Evolutionary conservation across 2,329 filamentous ascomycete genomes (phyloP), one percentile per base, ranked within the genome.

Genomic region (Beauveria scarabaeidicola): DNA sequence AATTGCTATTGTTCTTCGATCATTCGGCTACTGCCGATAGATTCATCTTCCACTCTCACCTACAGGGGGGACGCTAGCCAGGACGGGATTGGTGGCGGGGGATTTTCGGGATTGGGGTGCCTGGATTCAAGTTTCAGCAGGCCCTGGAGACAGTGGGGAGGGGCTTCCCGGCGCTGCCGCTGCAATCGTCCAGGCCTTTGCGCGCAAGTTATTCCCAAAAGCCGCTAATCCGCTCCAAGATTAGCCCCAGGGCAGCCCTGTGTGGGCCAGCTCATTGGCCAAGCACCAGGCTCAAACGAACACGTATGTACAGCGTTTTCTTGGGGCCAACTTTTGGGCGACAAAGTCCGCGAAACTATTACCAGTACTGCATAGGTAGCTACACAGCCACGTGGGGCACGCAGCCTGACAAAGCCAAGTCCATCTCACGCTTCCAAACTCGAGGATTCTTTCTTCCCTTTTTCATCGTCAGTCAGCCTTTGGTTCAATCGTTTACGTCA

Each of bases 221-320:
- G 41, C 27, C 19, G 25, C 41, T 29, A 21, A 19, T 6, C n/a
- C 41, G 19, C 41, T 19, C 43, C 11, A 11, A 40, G 9, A 5
- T 51, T 29, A 25, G 41, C 53, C 27, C 53, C 41, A 40, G 44
- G 43, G 21, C 21, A 50, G 21, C n/a, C 36, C 13, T 2, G 15
- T 21, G 56, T 58, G 48, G 56, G 38, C 47, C 38, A n/a, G 29
- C 21, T 41, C 51, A 53, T 43, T 53, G 51, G 51, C 19, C 38
- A 21, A 53, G 32, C 41, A 27, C 48, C 57, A 59, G 29, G 7
- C 57, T 56, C 59, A 62, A 66, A 62, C 64, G 66, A 66, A 68
- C 66, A 68, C 66, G 66, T n/a, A n/a, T n/a, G n/a, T 68, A 65
- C 61, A 67, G 62, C 61, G 65, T 65, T 67, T 61, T 62, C 41